phyloP scores from a whole-genome alignment of 495 filamentous ascomycete genomes.

The Aspergillus funiculosus region DNA sequence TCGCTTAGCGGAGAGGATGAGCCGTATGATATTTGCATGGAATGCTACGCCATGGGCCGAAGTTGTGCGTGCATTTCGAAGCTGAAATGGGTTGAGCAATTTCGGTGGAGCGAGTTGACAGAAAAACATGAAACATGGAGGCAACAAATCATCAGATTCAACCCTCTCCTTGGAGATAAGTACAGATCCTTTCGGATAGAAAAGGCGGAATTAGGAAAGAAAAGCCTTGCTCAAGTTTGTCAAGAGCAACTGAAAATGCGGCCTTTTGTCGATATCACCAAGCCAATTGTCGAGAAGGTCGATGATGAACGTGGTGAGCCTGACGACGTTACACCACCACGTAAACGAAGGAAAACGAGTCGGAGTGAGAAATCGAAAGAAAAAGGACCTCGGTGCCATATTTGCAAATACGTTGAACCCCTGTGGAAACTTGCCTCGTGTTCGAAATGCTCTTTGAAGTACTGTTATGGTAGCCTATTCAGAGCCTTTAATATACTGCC shows the following conservation, averaged over 20 bases:
- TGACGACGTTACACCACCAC: slow-evolving; percentile 31
- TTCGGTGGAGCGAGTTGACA: slow-evolving; percentile 70
- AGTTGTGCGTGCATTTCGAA: slow-evolving; percentile 82
- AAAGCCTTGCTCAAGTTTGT: slow-evolving; percentile 80
- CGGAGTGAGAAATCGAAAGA: slow-evolving; percentile 31
- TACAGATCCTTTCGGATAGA: slow-evolving; percentile 61
- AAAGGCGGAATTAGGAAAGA: slow-evolving; percentile 56
- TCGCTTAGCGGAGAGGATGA: slow-evolving; percentile 59
- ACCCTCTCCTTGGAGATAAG: slow-evolving; percentile 52
- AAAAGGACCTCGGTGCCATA: slow-evolving; percentile 60
- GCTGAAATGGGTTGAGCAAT: slow-evolving; percentile 89
- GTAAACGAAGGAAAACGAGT: slow-evolving; percentile 45
- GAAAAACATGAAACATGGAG: slow-evolving; percentile 80
- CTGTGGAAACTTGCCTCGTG: slow-evolving; percentile 79
- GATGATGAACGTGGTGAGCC: slow-evolving; percentile 16
- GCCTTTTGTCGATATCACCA: slow-evolving; percentile 57
- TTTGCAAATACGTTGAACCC: slow-evolving; percentile 67
- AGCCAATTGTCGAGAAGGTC: slow-evolving; percentile 22
- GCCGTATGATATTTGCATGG: slow-evolving; percentile 92
- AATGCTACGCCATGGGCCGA: slow-evolving; percentile 90
- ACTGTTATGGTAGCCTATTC: slow-evolving; percentile 85
- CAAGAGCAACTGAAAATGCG: slow-evolving; percentile 74
- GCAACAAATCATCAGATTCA: slow-evolving; percentile 61
- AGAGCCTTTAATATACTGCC: slow-evolving; percentile 85
- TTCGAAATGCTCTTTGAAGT: slow-evolving; percentile 62